Base-by-base conservation (phyloP, 225 moss, liverwort and hornwort species). In the Polytrichum formosum region DNA sequence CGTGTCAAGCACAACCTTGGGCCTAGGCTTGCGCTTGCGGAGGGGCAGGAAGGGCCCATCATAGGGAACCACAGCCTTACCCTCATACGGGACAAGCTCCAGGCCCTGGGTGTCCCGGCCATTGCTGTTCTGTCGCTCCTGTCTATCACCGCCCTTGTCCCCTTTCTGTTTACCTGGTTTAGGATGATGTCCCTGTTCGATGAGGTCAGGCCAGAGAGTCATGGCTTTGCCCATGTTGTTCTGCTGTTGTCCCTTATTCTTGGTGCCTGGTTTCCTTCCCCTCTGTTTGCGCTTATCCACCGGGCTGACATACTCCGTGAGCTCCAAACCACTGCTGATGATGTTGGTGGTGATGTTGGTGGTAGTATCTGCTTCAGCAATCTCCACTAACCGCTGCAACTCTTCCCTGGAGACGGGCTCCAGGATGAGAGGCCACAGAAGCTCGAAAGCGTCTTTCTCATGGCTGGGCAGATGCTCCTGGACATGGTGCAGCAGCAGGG, bases 1-100 rank as follows among this genome's bases (percentile, higher is more conserved):
- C 7, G 68, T 73, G 61, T 87, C 88, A 35, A 96, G 74, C 69
- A 83, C 84, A 18, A 96, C 95, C 69, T 87, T 96, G 31, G 93
- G 78, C 16, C 88, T 73, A 16, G 80, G 65, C 65, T 95, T 95
- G 59, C 74, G 73, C 75, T 75, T 84, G 37, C 73, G 80, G 7
- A 86, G 68, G 3, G 84, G 88, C 19, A 65, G 53, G 17, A 88
- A 81, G 13, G 85, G 80, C 4, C 82, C 87, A 10, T 67, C 64
- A 9, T 87, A 86, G 1, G 78, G 81, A 54, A 93, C 82, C 56
- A 93, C 26, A 16, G 79, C 67, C 54, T 78, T 75, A 4, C 54
- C 78, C 54, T 68, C 71, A 53, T 88, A 85, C 0, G 80, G 84
- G 22, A 95, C 91, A 6, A 95, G 65, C 73, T 89, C 79, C 67